Base-by-base conservation (phyloP, 345 rosid species). In the Anacardium occidentale region DNA sequence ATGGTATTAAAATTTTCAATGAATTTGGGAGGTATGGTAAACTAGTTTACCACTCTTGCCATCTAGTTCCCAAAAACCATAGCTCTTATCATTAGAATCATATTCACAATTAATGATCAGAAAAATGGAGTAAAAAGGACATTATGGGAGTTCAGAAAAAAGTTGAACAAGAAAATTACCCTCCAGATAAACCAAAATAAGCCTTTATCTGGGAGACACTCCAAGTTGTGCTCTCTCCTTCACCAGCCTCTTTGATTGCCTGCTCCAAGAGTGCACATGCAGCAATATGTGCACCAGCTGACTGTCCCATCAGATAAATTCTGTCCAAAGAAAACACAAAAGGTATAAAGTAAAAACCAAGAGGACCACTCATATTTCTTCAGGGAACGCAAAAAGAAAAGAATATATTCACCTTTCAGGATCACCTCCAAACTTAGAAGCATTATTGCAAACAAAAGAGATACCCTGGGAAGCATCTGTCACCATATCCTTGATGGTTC, bases 261-360 rank as follows among this genome's bases (percentile, higher is more conserved):
- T 95, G 99, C 73, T 95, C 92, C 80, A 95, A 75, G 17, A 95
- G 85, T 25, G 94, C 75, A 75, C 99, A 92, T 76, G 98, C 93
- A 56, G 97, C 91, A 21, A 92, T 92, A 78, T 95, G 99, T 65
- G 98, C 99, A 77, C 97, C 98, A 78, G 99, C 99, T 61, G 99
- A 95, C 84, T 92, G 98, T 48, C 99, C 98, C 98, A 95, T 95
- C 64, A 95, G 82, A 79, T 87, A 92, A 66, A 95, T 83, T 81
- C 99, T 95, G 75, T 66, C 74, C 54, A 69, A 59, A 64, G 40
- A 61, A 66, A 74, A 70, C 66, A 82, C 29, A 37, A 61, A 32
- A 65, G 1, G 51, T 40, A 54, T 34, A 24, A 58, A 42, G 62
- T 51, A 44, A 53, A 40, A n/a, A 40, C 32, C 45, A 53, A 59